Evolutionary conservation across 2,329 filamentous ascomycete species (phyloP), one percentile per base, ranked within the genome.

Genomic region (Aspergillus ruber): DNA sequence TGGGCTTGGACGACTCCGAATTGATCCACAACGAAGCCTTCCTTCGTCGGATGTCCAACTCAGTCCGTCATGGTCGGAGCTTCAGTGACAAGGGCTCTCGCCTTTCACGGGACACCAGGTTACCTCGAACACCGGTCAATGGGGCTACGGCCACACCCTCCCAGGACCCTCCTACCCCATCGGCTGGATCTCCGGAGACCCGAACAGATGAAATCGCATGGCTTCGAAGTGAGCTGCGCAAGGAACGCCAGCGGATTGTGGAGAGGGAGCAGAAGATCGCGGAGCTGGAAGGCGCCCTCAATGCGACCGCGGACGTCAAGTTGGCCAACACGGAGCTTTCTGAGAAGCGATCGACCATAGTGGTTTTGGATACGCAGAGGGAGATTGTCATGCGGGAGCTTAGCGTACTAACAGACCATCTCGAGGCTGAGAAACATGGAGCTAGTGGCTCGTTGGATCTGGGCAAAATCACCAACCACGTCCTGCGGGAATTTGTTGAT

Each of bases 321-420:
- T 85, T 84, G 58, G 82, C 94, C 25, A 94, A 94, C 68, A 90
- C 86, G 58, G 91, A 90, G 64, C 74, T 97, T 20, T 79, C 87
- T 32, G 90, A 97, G 69, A 97, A 97, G 74, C 81, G 93, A 49
- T 95, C 94, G 60, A 97, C 93, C 0, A 93, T 98, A 66, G 91
- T 91, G 6, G 87, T 94, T 15, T 76, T 97, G 44, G 91, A 97
- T 65, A 91, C 90, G 0, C 89, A 96, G 69, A 89, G 90, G 44
- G 91, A 97, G 69, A 90, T 97, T 66, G 91, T 95, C 71, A 88
- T 97, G 60, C 85, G 88, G 36, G 90, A 97, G 67, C 76, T 97
- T 15, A 89, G 95, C 62, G 85, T 91, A 33, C 80, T 96, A 60
- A 90, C 89, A 3, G 88, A 90, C 41, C 91, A 93, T 63, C 83